Percentiles rank a stretch among this genome's conserved stretches.
Evolutionary conservation across 1,284 basidiomycete genomes (phyloP).

Genomic region (Ganoderma sinense): DNA sequence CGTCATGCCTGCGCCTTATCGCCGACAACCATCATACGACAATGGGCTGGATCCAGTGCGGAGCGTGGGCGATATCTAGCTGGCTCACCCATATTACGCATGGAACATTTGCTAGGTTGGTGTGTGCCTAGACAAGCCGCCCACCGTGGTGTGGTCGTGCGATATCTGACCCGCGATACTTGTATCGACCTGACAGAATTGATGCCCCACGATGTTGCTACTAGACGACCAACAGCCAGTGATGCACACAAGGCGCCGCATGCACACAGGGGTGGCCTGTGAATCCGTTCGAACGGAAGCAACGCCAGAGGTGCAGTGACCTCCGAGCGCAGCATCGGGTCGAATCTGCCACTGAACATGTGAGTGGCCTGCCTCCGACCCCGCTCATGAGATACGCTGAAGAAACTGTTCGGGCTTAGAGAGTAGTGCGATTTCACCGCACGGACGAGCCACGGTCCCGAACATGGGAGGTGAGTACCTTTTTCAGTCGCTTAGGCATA

Average conservation of each 20-base stretch:
- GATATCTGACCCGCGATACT: background rate
- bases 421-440: background rate
- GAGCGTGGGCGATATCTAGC: background rate
- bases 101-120: background rate
- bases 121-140: background rate
- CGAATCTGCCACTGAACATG: background rate
- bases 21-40: background rate
- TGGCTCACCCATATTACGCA: background rate
- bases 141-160: background rate
- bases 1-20: background rate
- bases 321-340: background rate
- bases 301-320: background rate
- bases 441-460: background rate
- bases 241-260: background rate
- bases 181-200: background rate
- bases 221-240: background rate
- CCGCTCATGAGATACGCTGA: background rate
- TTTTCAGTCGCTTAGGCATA: background rate
- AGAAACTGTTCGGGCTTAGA: background rate
- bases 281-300: background rate
- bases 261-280: background rate
- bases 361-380: background rate
- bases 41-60: background rate
- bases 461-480: slow-evolving; percentile 3
- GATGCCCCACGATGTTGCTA: background rate